A percentile compares a stretch with the other conserved stretches of the same genome.
These are phyloP conservation scores for Magnolia kwangsiensis DNA, from an alignment of 164 flowering plant genomes.

Conservation along the genomic window DNA sequence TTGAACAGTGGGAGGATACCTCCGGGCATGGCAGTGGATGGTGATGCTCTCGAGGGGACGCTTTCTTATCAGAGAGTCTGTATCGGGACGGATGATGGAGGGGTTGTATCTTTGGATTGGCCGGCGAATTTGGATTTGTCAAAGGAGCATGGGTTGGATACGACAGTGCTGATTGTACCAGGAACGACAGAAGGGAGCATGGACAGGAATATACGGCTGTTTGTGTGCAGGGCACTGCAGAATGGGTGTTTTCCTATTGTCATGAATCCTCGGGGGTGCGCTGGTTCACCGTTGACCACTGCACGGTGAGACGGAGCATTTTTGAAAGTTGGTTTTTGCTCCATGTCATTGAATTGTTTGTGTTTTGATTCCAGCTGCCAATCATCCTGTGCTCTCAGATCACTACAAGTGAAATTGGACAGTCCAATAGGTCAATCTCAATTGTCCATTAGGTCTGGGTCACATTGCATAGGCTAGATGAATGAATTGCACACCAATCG, in stretches of 20 bases:
- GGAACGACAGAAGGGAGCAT: slow-evolving; percentile 77
- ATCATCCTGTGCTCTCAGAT: too few relatives aligned
- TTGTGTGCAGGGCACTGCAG: slow-evolving; percentile 55
- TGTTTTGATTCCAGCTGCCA: too few relatives aligned
- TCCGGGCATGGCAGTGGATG: neutral
- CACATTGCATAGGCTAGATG: too few relatives aligned
- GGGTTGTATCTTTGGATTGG: slow-evolving; percentile 85
- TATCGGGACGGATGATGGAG: slow-evolving; percentile 69
- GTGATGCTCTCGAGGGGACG: slow-evolving; percentile 14
- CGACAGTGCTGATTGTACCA: slow-evolving; percentile 74
- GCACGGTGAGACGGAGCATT: slow-evolving; percentile 43
- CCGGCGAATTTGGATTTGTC: slow-evolving; percentile 73
- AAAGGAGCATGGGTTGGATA: slow-evolving; percentile 78
- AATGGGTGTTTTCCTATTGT: slow-evolving; percentile 80
- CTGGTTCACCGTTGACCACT: slow-evolving; percentile 87
- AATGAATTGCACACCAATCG: too few relatives aligned
- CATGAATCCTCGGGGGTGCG: slow-evolving; percentile 93
- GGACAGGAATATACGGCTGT: slow-evolving; percentile 44
- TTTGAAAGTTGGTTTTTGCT: neutral
- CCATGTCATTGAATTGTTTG: too few relatives aligned
- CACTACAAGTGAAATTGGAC: too few relatives aligned
- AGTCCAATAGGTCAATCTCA: too few relatives aligned
- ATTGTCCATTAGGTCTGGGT: too few relatives aligned
- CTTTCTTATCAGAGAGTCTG: slow-evolving; percentile 73
- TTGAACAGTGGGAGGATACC: slow-evolving; percentile 46